phyloP scores from a whole-genome alignment of 208 protist species.

The Leptomonas seymouri region DNA sequence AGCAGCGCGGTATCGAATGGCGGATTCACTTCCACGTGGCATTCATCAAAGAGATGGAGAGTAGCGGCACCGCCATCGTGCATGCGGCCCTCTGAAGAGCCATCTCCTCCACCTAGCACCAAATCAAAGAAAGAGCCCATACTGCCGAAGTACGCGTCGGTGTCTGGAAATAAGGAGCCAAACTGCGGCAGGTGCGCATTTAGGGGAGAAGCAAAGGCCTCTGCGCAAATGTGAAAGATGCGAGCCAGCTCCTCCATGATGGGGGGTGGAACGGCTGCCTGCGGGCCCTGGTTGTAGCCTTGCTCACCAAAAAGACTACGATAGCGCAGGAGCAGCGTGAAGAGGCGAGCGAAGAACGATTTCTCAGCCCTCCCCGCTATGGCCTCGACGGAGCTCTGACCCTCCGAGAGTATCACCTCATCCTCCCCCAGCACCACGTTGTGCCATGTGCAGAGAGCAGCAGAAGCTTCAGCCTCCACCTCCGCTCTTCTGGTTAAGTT shows the following conservation, averaged over 20 bases:
- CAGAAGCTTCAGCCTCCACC: background rate
- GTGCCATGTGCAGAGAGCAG: background rate
- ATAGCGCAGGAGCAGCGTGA: conserved; percentile 64
- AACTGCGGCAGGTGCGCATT: conserved; percentile 79
- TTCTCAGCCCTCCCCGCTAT: background rate
- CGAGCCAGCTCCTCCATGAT: conserved; percentile 47
- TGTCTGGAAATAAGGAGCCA: conserved; percentile 87
- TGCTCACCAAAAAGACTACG: conserved; percentile 50
- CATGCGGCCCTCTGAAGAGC: background rate
- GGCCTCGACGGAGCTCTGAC: background rate
- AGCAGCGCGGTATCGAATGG: conserved; percentile 84
- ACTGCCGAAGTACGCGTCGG: conserved; percentile 78
- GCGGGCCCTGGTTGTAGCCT: conserved; percentile 75
- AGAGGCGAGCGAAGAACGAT: conserved; percentile 47
- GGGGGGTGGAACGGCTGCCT: conserved; percentile 63
- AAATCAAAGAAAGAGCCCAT: conserved; percentile 88
- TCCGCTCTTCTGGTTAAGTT: background rate
- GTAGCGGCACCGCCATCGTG: background rate
- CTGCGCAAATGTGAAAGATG: conserved; percentile 56
- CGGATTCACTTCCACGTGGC: conserved; percentile 81
- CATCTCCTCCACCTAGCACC: conserved; percentile 31
- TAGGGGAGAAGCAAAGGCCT: conserved; percentile 90
- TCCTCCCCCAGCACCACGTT: background rate
- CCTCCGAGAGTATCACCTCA: background rate
- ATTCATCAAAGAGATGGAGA: background rate